Evolutionary conservation across 306 rosid species (phyloP), one percentile per base, ranked within the genome.

Genomic region (Senna siamea): DNA sequence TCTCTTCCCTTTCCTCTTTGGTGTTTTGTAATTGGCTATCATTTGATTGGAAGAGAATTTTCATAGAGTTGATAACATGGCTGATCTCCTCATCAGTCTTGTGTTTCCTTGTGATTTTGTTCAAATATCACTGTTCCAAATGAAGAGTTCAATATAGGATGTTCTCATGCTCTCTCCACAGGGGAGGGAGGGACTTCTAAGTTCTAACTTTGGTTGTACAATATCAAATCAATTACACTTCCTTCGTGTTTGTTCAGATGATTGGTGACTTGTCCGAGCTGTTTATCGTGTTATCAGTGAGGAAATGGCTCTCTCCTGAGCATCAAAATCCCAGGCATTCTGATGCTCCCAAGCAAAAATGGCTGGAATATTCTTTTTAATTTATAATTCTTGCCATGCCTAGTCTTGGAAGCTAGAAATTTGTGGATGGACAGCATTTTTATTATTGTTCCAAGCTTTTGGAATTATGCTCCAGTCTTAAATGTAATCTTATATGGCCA

Each of bases 351-450:
- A 51, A 47, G 78, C 50, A 48, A 59, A 58, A 72, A 59, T 77
- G 89, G 96, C 80, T 84, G 76, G 89, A 74, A 76, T 82, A 32
- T 57, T 81, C 17, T 46, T 23, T 13, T 52, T 66, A 67, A 64
- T 73, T 56, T 64, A 35, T 38, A 38, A 79, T 82, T 83, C 85
- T 78, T 37, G 75, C 87, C 89, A 59, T 79, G 70, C 67, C 64
- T 56, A 79, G 74, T 68, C 61, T 46, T 75, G 75, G 85, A 82
- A 83, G 70, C 76, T 62, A 66, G 77, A 70, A 73, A 71, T 57
- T 68, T 78, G 65, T 54, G 50, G 53, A 23, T 71, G 70, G 65
- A 75, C 67, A 57, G 65, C 74, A 68, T 73, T 50, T 54, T 20
- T 79, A 63, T 35, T 76, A 69, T 81, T 78, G 64, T 64, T 76